These are phyloP conservation scores for Emergomyces orientalis DNA, from an alignment of 2,329 filamentous ascomycete species.

Conservation along the genomic window DNA sequence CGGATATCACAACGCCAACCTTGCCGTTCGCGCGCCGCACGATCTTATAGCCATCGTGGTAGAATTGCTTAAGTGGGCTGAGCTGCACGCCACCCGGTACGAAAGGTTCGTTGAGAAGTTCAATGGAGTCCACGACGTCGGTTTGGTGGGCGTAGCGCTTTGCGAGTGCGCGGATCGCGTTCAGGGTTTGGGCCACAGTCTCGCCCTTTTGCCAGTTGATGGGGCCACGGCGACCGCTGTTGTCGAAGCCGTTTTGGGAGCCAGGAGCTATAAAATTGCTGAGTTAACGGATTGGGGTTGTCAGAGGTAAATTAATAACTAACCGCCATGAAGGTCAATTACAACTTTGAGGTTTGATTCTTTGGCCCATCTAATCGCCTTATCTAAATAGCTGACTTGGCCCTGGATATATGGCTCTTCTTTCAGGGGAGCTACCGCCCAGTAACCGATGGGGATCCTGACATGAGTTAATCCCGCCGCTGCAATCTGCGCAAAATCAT, in stretches of 20 bases:
- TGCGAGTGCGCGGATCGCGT: constrained; percentile 49
- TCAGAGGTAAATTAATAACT: constrained; percentile 21
- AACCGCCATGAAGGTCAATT: constrained; percentile 59
- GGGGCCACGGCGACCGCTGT: constrained; percentile 45
- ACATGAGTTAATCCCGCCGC: constrained; percentile 52
- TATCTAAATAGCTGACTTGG: constrained; percentile 49
- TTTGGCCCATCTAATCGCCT: constrained; percentile 51
- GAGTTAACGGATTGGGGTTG: not conserved
- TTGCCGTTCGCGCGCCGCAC: constrained; percentile 37
- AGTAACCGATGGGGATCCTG: constrained; percentile 58
- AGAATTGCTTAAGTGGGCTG: constrained; percentile 44
- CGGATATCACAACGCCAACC: constrained; percentile 48
- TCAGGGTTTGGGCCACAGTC: constrained; percentile 35
- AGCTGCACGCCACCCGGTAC: constrained; percentile 34
- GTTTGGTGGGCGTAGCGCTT: constrained; percentile 49
- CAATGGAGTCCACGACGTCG: constrained; percentile 48
- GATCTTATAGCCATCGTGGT: constrained; percentile 44
- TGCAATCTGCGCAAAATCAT: constrained; percentile 49
- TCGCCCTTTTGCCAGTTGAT: constrained; percentile 33
- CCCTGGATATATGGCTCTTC: constrained; percentile 55
- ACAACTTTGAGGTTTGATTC: constrained; percentile 52
- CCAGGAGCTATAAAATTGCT: constrained; percentile 39
- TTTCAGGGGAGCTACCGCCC: constrained; percentile 47
- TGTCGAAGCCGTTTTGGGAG: constrained; percentile 61
- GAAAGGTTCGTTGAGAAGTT: constrained; percentile 38